Evolutionary conservation across 1,284 basidiomycete species (phyloP), one percentile per base, ranked within the genome.

Genomic region (Puccinia brachypodii): DNA sequence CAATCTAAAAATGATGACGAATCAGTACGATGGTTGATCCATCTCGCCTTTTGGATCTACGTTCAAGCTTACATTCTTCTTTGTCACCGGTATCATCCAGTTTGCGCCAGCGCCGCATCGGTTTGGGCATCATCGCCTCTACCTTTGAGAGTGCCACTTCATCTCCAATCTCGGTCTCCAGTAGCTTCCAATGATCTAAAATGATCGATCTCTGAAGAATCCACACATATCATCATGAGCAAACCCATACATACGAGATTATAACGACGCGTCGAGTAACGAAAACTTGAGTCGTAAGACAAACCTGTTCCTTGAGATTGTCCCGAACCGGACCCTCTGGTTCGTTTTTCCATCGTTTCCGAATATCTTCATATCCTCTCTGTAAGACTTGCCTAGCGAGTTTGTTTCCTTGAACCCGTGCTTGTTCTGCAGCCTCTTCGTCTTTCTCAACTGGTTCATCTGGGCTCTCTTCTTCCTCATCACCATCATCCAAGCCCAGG

Each of bases 131-230:
- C 91, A 94, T 94, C 75, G 89, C 90, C 84, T 95, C 90, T 19
- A 98, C 94, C 87, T 92, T 92, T 36, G 90, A 89, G 40, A 93
- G 89, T n/a, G 84, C 84, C 80, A 92, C 90, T 16, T 89, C 87
- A 0, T 90, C 89, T 25, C 95, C 95, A 84, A 94, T 89, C 68
- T 90, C 89, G 83, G 91, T 89, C 87, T 98, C 96, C 85, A 96
- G 96, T 3, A 91, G 89, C 87, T 96, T 96, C 96, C 96, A 98
- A 0, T 94, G 92, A 86, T 96, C 93, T 28, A 98, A 90, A 13
- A 98, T 88, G 7, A 93, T 91, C 60, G 95, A 93, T 78, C 95
- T 93, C 92, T 93, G 83, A 28, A 8, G 9, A 72, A 53, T 8
- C 16, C 28, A 36, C 44, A 31, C 56, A 7, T 31, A 40, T 22